phyloP scores from a whole-genome alignment of 2,329 filamentous ascomycete genomes.

The Ceratocystis variospora region DNA sequence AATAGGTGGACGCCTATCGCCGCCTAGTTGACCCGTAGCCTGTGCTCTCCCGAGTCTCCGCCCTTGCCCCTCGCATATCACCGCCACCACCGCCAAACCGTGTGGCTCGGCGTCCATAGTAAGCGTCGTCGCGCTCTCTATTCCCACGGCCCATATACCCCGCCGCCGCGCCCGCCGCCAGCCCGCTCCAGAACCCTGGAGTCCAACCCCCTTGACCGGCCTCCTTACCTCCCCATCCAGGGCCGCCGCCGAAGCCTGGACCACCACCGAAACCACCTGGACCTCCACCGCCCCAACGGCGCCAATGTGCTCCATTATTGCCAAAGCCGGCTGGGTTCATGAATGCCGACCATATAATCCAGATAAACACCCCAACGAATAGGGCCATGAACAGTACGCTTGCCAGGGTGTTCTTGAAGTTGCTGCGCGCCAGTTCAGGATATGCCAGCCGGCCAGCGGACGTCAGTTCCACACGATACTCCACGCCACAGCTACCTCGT shows the following conservation, averaged over 20 bases:
- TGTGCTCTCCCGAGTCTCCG: conserved; percentile 40
- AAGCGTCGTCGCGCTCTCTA: conserved; percentile 23
- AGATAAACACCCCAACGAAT: conserved; percentile 45
- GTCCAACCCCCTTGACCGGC: conserved; percentile 41
- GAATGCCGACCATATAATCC: conserved; percentile 48
- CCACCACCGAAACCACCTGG: conserved; percentile 22
- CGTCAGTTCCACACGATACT: conserved; percentile 71
- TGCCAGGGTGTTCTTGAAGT: conserved; percentile 22
- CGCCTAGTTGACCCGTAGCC: conserved; percentile 58
- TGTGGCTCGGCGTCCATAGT: neutral
- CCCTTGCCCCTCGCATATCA: neutral
- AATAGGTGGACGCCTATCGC: conserved; percentile 28
- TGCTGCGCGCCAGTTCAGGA: conserved; percentile 37
- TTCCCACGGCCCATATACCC: conserved; percentile 49
- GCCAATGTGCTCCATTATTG: conserved; percentile 22
- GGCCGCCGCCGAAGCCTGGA: conserved; percentile 29
- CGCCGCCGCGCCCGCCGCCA: conserved; percentile 54
- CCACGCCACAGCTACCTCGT: conserved; percentile 82
- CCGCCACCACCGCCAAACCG: neutral
- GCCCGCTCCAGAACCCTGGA: conserved; percentile 62
- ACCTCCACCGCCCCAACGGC: conserved; percentile 25
- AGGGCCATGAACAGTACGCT: conserved; percentile 44
- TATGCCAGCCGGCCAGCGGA: conserved; percentile 59
- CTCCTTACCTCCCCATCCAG: conserved; percentile 23
- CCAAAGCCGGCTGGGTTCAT: conserved; percentile 23